phyloP scores from a whole-genome alignment of 2,329 filamentous ascomycete genomes.

The Mariannaea elegans region DNA sequence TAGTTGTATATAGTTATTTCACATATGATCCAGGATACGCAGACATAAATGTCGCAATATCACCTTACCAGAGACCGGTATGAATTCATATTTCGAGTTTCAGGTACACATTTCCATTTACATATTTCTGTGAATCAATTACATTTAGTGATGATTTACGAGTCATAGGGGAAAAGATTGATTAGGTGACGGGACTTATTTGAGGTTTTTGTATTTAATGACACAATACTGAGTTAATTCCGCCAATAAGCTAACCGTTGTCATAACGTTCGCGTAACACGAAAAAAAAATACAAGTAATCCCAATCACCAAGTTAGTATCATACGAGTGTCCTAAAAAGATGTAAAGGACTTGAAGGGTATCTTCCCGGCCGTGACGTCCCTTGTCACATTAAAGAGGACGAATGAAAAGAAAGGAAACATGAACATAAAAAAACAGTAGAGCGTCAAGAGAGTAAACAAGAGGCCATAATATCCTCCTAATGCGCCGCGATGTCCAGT shows the following conservation, averaged over 20 bases:
- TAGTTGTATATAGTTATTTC: conserved; percentile 11
- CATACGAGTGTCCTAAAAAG: conserved; percentile 14
- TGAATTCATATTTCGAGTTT: no score
- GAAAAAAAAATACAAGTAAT: not conserved
- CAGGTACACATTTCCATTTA: no score
- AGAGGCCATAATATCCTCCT: not conserved
- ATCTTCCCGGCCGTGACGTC: conserved; percentile 13
- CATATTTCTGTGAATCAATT: no score
- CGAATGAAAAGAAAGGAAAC: not conserved
- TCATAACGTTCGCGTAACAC: not conserved
- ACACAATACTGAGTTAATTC: not conserved
- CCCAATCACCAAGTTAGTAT: conserved; percentile 3
- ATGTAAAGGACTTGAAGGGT: conserved; percentile 8
- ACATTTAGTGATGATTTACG: no score
- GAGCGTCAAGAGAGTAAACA: not conserved
- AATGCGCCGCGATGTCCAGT: not conserved
- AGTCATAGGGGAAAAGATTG: no score
- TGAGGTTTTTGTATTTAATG: not conserved
- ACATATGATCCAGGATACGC: not conserved
- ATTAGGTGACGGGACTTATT: no score
- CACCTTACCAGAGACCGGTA: not conserved
- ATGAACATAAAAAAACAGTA: not conserved
- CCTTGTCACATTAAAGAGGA: conserved; percentile 11
- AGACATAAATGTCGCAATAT: conserved; percentile 5
- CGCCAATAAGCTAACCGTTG: not conserved